These are phyloP conservation scores for Eucalyptus curtisii DNA, from an alignment of 345 rosid species.

Conservation along the genomic window DNA sequence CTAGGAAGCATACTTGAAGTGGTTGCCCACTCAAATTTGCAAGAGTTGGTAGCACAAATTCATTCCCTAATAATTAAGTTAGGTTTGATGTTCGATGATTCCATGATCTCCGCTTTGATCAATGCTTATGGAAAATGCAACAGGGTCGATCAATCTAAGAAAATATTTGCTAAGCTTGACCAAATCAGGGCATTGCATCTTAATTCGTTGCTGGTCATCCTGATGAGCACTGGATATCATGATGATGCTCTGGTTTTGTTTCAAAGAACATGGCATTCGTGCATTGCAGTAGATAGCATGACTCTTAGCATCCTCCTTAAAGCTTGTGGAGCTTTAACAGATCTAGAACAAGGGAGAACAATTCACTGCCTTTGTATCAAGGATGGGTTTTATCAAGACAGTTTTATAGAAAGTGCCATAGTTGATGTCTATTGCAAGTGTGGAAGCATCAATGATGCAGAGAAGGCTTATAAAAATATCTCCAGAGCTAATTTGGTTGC, in stretches of 20 bases:
- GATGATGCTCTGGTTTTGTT: slow-evolving; percentile 18
- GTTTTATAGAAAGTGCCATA: slow-evolving; percentile 22
- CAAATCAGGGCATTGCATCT: slow-evolving; percentile 2
- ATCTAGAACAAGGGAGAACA: slow-evolving; percentile 18
- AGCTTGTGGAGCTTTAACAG: slow-evolving; percentile 22
- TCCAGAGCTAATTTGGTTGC: slow-evolving; percentile 15
- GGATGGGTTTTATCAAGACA: slow-evolving; percentile 9
- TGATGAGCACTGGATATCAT: slow-evolving; percentile 5
- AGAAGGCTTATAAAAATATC: slow-evolving; percentile 13
- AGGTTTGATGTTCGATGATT: slow-evolving; percentile 12
- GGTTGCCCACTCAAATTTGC: slow-evolving; percentile 9
- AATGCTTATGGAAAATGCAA: slow-evolving; percentile 19
- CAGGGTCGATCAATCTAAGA: slow-evolving; percentile 4
- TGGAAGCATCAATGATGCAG: slow-evolving; percentile 19
- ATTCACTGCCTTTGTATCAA: slow-evolving; percentile 18
- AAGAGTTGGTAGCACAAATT: slow-evolving; percentile 9
- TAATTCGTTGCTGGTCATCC: slow-evolving; percentile 10
- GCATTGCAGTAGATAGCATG: slow-evolving; percentile 4
- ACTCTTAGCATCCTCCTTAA: slow-evolving; percentile 23
- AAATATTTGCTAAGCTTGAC: slow-evolving; percentile 8
- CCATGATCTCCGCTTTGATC: slow-evolving; percentile 18
- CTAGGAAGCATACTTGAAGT: slow-evolving; percentile 15
- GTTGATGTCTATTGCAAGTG: slow-evolving; percentile 33
- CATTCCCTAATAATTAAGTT: slow-evolving; percentile 17
- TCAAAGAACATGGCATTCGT: not conserved